These are phyloP conservation scores for Fusarium fracticaudum DNA, from an alignment of 2,329 filamentous ascomycete species.

Conservation along the genomic window DNA sequence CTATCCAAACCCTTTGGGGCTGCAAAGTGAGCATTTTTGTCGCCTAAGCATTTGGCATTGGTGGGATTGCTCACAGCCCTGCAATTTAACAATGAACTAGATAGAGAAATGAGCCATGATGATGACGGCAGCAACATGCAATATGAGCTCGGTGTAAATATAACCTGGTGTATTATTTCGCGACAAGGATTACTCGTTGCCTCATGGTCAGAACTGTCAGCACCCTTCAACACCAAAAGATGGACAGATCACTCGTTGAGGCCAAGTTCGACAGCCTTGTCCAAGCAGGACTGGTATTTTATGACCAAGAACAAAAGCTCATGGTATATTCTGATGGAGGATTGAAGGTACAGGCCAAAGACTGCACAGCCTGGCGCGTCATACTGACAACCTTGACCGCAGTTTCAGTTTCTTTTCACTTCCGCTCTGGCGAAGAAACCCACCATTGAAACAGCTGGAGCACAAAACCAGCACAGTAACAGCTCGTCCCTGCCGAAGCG, in stretches of 20 bases:
- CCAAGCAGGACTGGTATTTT: background rate
- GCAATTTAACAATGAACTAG: background rate
- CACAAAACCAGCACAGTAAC: accelerated
- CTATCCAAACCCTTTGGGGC: background rate
- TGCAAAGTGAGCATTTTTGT: background rate
- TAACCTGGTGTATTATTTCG: background rate
- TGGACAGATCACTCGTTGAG: background rate
- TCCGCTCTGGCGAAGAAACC: background rate
- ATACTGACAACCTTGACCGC: background rate
- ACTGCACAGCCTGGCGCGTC: too few relatives aligned
- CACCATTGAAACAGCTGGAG: background rate
- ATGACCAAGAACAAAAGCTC: background rate
- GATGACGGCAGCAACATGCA: accelerated
- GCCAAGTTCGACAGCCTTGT: background rate
- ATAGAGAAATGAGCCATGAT: too few relatives aligned
- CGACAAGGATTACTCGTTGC: background rate
- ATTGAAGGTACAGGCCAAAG: background rate
- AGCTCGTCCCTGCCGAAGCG: accelerated
- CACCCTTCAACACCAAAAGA: background rate
- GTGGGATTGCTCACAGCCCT: background rate
- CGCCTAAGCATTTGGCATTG: background rate
- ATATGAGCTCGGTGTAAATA: background rate
- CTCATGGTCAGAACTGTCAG: background rate
- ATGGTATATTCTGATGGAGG: background rate
- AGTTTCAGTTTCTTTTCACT: slow-evolving; percentile 2